Percentiles rank a stretch among this genome's conserved stretches.
Evolutionary conservation across 345 rosid genomes (phyloP).

Genomic region (Gossypioides kirkii): DNA sequence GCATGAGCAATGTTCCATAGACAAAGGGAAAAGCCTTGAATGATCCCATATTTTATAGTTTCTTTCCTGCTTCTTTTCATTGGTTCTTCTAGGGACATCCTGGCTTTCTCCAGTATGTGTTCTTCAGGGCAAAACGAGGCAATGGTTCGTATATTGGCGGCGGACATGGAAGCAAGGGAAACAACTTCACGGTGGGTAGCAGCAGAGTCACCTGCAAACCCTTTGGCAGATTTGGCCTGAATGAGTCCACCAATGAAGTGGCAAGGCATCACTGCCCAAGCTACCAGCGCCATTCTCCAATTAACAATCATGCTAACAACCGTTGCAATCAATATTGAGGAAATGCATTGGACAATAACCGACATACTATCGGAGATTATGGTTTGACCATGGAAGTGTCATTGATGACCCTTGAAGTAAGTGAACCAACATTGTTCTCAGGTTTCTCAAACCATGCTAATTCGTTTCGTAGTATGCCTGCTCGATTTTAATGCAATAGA

Average conservation of each 20-base stretch:
- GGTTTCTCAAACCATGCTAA: constrained; percentile 62
- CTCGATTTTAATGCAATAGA: not conserved
- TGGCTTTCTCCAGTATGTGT: constrained; percentile 41
- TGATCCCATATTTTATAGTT: constrained; percentile 47
- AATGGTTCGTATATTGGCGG: constrained; percentile 49
- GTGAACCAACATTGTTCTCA: constrained; percentile 38
- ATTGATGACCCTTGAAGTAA: constrained; percentile 43
- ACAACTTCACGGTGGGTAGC: constrained; percentile 37
- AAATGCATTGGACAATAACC: constrained; percentile 54
- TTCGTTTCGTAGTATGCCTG: constrained; percentile 50
- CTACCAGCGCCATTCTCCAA: constrained; percentile 65
- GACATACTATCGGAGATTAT: constrained; percentile 61
- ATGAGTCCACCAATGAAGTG: constrained; percentile 69
- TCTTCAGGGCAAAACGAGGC: constrained; percentile 64
- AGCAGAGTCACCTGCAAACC: constrained; percentile 50
- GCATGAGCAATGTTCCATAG: constrained; percentile 72
- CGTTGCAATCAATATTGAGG: constrained; percentile 60
- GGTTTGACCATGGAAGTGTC: constrained; percentile 52
- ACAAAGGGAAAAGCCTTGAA: constrained; percentile 57
- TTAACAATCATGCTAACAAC: constrained; percentile 41
- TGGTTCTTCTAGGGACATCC: constrained; percentile 28
- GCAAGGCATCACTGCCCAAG: constrained; percentile 80
- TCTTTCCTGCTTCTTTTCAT: constrained; percentile 32
- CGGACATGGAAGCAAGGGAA: constrained; percentile 45
- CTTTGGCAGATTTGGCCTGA: constrained; percentile 57